Base-by-base conservation (phyloP, 2,329 filamentous ascomycete genomes). In the Claviceps paspali region DNA sequence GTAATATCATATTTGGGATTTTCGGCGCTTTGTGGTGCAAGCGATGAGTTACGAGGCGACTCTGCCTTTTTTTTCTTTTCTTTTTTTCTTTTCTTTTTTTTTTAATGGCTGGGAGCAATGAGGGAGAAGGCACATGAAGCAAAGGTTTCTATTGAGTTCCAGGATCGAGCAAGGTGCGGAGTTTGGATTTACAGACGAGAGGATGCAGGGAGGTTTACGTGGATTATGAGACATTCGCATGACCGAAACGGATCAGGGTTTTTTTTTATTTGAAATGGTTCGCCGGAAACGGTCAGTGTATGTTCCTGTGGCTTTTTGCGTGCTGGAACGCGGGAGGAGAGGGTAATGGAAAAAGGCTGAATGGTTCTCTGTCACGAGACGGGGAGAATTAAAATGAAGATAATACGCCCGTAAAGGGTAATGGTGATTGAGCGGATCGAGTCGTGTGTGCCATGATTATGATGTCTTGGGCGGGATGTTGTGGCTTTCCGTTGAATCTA, bases 1-100 rank as follows among this genome's bases (percentile, higher is more conserved):
- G 51, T 55, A 56, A 47, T 47, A 56, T 47, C 47, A 48, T 40
- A 22, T 40, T 36, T 40, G 30, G 36, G 37, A 36, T 35, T 11
- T 43, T 32, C 28, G 32, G 35, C 35, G 39, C 39, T 35, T 10
- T 27, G 31, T 33, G 35, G 35, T 34, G 32, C 28, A 38, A 38
- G 35, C 39, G 39, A 41, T 32, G 32, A 32, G 35, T 30, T 40
- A 33, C 22, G 24, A 31, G 33, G 32, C 26, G 26, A 24, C 23
- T n/a, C 17, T 11, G 19, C 19, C 27, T 18, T 26, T 11, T 32
- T 32, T 23, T n/a, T n/a, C n/a, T n/a, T n/a, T n/a, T n/a, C n/a
- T n/a, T n/a, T n/a, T n/a, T n/a, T 11, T 15, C 19, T 22, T 18
- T 26, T 11, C 29, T 32, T 23, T 18, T 26, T 11, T 32, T 32